These are phyloP conservation scores for Xylariaceae sp. DNA, from an alignment of 2,329 filamentous ascomycete species.

Conservation along the genomic window DNA sequence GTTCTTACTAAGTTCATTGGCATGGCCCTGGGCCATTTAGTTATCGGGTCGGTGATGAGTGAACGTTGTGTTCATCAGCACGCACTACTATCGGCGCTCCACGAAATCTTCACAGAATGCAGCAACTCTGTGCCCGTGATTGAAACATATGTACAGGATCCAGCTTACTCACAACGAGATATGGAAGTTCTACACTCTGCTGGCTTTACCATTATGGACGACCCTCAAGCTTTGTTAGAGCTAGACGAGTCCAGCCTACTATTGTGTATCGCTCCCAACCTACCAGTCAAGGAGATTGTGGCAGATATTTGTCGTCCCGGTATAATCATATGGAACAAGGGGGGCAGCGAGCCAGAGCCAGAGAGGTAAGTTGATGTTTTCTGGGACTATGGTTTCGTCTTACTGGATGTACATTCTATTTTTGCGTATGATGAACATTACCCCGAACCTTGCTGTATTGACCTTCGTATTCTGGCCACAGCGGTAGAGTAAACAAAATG, in stretches of 20 bases:
- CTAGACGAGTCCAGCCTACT: constrained; percentile 20
- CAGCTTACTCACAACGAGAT: constrained; percentile 16
- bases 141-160: constrained; percentile 16
- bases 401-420: no score
- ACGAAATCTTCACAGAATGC: constrained; percentile 7
- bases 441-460: constrained; percentile 7
- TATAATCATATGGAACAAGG: constrained; percentile 16
- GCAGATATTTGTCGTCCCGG: constrained; percentile 20
- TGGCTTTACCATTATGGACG: constrained; percentile 20
- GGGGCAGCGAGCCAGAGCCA: constrained; percentile 3
- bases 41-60: constrained; percentile 7
- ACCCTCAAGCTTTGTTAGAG: constrained; percentile 18
- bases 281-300: constrained; percentile 20
- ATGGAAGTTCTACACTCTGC: constrained; percentile 14
- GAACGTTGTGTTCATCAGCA: constrained; percentile 13
- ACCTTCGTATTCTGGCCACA: constrained; percentile 7
- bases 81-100: constrained; percentile 15
- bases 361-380: no score
- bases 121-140: constrained; percentile 6
- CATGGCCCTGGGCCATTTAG: constrained; percentile 15
- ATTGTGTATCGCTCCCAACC: constrained; percentile 15
- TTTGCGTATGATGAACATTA: no score
- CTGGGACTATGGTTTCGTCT: no score
- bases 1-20: constrained; percentile 16
- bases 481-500: constrained; percentile 10